phyloP scores from a whole-genome alignment of 495 filamentous ascomycete species.

The Hypoxylon fuscum region DNA sequence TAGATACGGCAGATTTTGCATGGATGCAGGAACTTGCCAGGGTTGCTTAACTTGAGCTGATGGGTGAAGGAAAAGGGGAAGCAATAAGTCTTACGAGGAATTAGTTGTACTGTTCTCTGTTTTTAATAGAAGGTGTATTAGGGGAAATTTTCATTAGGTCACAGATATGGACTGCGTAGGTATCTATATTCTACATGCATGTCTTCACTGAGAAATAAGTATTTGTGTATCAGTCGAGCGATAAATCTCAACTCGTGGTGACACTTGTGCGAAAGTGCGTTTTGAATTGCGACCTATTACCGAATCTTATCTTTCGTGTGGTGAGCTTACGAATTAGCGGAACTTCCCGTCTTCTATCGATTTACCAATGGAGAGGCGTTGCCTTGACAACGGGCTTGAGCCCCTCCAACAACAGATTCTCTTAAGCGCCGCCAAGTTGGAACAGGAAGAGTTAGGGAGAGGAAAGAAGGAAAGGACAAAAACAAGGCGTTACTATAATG shows the following conservation, averaged over 20 bases:
- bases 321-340: conserved; percentile 6
- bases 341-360: conserved; percentile 19
- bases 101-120: too few relatives aligned
- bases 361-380: conserved; percentile 15
- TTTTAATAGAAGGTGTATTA: background rate
- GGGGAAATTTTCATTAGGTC: background rate
- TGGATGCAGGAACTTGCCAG: conserved; percentile 17
- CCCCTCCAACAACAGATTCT: conserved; percentile 28
- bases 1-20: conserved; percentile 3
- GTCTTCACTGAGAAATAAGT: conserved; percentile 1
- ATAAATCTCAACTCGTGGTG: conserved; percentile 8
- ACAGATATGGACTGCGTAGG: background rate
- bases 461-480: conserved; percentile 1
- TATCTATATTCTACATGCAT: background rate
- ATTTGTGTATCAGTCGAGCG: conserved; percentile 1
- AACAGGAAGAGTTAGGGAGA: background rate
- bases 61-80: background rate
- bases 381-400: conserved; percentile 21
- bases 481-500: background rate
- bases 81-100: too few relatives aligned
- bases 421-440: background rate
- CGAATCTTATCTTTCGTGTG: too few relatives aligned
- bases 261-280: conserved; percentile 13
- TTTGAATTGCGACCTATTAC: conserved; percentile 8
- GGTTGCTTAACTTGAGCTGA: conserved; percentile 1